Conservation (phyloP, 1,284 basidiomycete species). For the Puccinia polysora region DNA sequence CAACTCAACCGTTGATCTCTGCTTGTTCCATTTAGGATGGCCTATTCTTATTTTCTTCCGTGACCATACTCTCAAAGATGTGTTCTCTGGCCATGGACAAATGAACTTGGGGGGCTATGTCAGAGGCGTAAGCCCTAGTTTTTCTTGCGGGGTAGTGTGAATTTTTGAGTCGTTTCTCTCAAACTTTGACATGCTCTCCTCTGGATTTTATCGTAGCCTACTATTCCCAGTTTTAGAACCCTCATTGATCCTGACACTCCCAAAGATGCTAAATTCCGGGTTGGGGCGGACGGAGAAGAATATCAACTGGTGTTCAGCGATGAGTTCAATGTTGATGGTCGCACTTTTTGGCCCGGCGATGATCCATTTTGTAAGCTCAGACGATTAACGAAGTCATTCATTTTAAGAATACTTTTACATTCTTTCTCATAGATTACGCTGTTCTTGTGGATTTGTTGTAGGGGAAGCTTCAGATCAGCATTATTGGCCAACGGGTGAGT, state of each 20-base stretch:
- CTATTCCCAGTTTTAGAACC: constrained; percentile 16
- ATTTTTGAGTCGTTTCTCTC: background rate
- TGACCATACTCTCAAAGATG: constrained; percentile 18
- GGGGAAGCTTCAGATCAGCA: constrained; percentile 40
- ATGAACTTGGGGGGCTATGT: constrained; percentile 11
- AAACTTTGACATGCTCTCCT: background rate
- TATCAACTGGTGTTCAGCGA: constrained; percentile 53
- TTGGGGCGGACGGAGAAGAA: constrained; percentile 48
- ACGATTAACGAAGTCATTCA: background rate
- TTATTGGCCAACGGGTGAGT: constrained; percentile 35
- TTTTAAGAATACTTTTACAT: background rate
- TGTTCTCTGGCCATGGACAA: background rate
- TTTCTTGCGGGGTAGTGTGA: background rate
- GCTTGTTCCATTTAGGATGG: constrained; percentile 17
- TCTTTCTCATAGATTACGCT: background rate
- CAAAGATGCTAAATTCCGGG: constrained; percentile 43
- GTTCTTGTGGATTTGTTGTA: background rate
- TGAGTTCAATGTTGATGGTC: constrained; percentile 52
- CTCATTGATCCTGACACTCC: constrained; percentile 53
- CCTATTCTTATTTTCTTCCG: constrained; percentile 24
- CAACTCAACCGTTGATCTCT: background rate
- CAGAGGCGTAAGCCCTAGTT: background rate
- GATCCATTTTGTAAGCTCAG: constrained; percentile 52
- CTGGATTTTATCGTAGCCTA: constrained; percentile 13
- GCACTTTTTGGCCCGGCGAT: constrained; percentile 53